Evolutionary conservation across 805 yeast species (phyloP).

Genomic region (Teunomyces tritomae): DNA sequence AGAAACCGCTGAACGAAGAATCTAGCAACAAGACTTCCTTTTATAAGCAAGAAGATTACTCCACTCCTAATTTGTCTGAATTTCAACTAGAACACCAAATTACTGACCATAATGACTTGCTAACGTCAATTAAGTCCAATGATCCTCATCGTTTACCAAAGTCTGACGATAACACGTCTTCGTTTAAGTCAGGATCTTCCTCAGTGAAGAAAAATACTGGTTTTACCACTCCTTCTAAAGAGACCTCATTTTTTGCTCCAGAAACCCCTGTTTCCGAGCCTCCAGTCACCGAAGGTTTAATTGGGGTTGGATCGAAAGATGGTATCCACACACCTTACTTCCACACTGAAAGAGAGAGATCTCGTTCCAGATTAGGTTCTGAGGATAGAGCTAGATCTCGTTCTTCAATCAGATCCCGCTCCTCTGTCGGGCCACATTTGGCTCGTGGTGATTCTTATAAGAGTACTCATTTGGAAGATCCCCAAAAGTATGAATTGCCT

Average conservation of each 20-base stretch:
- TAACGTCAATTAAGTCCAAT: constrained; percentile 33
- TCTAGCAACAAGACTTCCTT: constrained; percentile 5
- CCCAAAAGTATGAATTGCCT: constrained; percentile 42
- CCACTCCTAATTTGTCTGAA: constrained; percentile 45
- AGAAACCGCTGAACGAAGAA: neutral
- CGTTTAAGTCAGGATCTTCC: neutral
- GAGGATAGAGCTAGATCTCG: constrained; percentile 32
- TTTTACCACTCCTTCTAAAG: constrained; percentile 7
- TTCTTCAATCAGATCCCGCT: constrained; percentile 23
- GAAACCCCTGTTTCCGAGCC: neutral
- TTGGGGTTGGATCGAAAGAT: constrained; percentile 6
- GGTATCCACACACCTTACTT: constrained; percentile 31
- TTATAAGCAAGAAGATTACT: constrained; percentile 25
- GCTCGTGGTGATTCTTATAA: constrained; percentile 80
- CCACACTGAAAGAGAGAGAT: constrained; percentile 22
- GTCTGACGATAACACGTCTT: neutral
- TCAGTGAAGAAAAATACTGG: neutral
- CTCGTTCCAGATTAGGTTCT: constrained; percentile 12
- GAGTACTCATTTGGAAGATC: constrained; percentile 48
- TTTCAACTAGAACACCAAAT: constrained; percentile 42
- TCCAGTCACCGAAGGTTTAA: neutral
- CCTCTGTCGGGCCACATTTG: constrained; percentile 50
- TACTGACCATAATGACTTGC: constrained; percentile 33
- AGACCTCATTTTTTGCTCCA: neutral
- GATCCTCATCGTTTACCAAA: constrained; percentile 34